phyloP scores from a whole-genome alignment of 345 rosid species.

The Mercurialis annua region DNA sequence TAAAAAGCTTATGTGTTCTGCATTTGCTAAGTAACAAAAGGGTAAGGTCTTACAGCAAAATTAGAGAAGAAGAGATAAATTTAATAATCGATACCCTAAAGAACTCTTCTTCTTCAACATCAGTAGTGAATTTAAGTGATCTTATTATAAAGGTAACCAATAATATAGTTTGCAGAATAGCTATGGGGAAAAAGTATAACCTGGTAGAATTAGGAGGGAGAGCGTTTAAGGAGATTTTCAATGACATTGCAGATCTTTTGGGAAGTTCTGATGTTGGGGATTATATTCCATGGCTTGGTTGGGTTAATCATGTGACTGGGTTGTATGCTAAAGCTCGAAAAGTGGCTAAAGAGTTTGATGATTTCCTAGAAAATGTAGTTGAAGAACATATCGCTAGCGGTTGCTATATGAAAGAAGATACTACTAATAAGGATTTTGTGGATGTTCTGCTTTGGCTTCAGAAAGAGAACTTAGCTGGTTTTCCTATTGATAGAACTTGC shows the following conservation, averaged over 20 bases:
- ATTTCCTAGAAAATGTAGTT: constrained; percentile 21
- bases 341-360: constrained; percentile 24
- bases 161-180: too few species aligned
- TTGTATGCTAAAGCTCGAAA: constrained; percentile 17
- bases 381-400: constrained; percentile 2
- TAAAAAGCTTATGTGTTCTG: constrained; percentile 43
- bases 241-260: constrained; percentile 25
- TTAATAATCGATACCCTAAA: constrained; percentile 27
- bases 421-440: constrained; percentile 27
- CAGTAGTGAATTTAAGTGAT: constrained; percentile 40
- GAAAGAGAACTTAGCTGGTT: too few species aligned
- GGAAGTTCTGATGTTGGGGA: constrained; percentile 40
- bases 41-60: constrained; percentile 35
- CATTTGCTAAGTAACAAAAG: constrained; percentile 51
- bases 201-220: too few species aligned
- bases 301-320: constrained; percentile 35
- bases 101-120: constrained; percentile 8
- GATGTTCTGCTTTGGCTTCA: constrained; percentile 26
- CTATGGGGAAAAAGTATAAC: too few species aligned
- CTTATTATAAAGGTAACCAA: constrained; percentile 2
- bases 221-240: constrained; percentile 28
- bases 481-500: constrained; percentile 9
- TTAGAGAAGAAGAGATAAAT: constrained; percentile 47
- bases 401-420: background rate
- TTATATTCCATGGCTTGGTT: constrained; percentile 49